phyloP scores from a whole-genome alignment of 2,329 filamentous ascomycete genomes.

The Apiospora arundinis region DNA sequence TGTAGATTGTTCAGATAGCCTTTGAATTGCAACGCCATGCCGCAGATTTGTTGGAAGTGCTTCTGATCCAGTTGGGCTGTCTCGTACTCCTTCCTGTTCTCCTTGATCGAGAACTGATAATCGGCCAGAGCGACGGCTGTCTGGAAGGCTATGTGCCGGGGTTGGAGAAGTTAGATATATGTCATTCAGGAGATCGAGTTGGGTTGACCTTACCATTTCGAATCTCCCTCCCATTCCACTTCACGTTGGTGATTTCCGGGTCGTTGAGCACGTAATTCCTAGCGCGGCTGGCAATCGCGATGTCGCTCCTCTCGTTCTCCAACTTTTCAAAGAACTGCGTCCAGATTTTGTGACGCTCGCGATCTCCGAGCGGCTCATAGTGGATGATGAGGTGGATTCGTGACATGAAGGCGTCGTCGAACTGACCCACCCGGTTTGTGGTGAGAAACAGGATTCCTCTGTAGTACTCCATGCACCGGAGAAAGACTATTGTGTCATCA shows the following conservation, averaged over 20 bases:
- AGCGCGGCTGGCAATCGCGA: not conserved
- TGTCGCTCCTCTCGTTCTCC: not conserved
- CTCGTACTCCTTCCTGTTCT: constrained; percentile 4
- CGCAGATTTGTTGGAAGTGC: constrained; percentile 24
- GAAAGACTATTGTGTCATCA: too few relatives aligned
- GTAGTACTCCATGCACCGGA: constrained; percentile 27
- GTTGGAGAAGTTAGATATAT: not conserved
- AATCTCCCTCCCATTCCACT: not conserved
- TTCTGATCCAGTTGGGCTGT: not conserved
- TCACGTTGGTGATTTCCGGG: not conserved
- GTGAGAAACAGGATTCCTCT: constrained; percentile 32
- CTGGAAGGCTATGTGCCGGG: not conserved
- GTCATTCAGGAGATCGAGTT: not conserved
- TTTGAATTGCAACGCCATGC: constrained; percentile 24
- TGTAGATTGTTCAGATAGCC: constrained; percentile 16
- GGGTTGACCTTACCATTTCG: too few relatives aligned
- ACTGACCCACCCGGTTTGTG: constrained; percentile 30
- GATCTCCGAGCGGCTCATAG: constrained; percentile 24
- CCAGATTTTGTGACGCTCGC: not conserved
- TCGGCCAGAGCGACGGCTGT: constrained; percentile 20
- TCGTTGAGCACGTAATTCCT: not conserved
- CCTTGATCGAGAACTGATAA: not conserved
- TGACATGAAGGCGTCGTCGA: constrained; percentile 35
- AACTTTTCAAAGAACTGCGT: not conserved
- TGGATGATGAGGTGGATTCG: constrained; percentile 32